Evolutionary conservation across 2,329 filamentous ascomycete species (phyloP).

Genomic region (Aspergillus chevalieri): DNA sequence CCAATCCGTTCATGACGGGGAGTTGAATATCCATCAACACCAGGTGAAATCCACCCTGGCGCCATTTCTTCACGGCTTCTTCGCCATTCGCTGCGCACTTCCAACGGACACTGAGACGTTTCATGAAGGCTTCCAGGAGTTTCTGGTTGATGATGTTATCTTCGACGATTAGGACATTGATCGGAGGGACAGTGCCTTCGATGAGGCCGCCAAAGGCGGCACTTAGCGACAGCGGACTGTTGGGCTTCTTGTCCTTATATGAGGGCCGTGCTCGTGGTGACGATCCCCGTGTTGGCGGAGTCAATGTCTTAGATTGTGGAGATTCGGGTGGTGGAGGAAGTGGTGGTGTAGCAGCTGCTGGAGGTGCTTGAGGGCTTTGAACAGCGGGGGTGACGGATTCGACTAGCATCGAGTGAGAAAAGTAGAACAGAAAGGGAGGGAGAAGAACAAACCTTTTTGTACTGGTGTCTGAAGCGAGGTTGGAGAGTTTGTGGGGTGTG

Average conservation of each 20-base stretch:
- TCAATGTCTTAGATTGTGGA: constrained; percentile 29
- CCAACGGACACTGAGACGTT: constrained; percentile 91
- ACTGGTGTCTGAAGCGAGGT: constrained; percentile 52
- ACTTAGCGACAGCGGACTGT: constrained; percentile 20
- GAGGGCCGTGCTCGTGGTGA: constrained; percentile 41
- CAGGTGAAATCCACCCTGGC: constrained; percentile 83
- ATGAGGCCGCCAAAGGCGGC: constrained; percentile 57
- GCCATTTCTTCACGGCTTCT: constrained; percentile 91
- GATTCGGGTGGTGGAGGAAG: constrained; percentile 30
- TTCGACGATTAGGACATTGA: constrained; percentile 95
- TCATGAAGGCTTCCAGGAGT: constrained; percentile 91
- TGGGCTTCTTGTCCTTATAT: constrained; percentile 30
- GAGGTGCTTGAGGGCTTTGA: constrained; percentile 21
- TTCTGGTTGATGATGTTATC: constrained; percentile 98
- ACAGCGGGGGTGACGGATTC: constrained; percentile 22
- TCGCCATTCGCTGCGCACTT: constrained; percentile 93
- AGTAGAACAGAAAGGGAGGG: constrained; percentile 15
- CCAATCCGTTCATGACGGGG: constrained; percentile 90
- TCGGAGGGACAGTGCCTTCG: constrained; percentile 81
- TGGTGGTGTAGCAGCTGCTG: constrained; percentile 29
- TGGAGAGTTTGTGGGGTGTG: constrained; percentile 73
- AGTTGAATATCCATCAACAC: constrained; percentile 98
- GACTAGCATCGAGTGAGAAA: constrained; percentile 7
- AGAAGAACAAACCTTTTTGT: constrained; percentile 30
- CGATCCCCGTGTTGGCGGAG: constrained; percentile 35